Base-by-base conservation (phyloP, 2,329 filamentous ascomycete genomes). In the Colletotrichum sojae region DNA sequence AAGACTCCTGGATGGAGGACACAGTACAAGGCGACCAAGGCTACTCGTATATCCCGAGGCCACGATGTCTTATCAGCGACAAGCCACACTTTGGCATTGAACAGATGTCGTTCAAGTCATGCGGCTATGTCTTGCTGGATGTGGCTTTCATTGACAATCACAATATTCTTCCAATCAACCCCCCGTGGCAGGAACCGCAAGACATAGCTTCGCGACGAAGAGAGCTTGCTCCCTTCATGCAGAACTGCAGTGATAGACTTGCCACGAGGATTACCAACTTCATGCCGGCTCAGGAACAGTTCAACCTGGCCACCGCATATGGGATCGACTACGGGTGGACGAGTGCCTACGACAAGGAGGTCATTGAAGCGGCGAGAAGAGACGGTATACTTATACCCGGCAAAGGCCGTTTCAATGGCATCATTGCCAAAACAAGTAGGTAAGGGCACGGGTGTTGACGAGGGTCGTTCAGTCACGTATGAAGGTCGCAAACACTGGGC, bases 81-180 rank as follows among this genome's bases (percentile, higher is more conserved):
- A 74, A 78, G 71, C 66, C 58, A n/a, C 67, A 62, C 4, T 79
- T 78, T 43, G 73, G 72, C 16, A 73, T 84, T 22, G 75, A 76
- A 27, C 77, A 73, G 15, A 77, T 91, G 36, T 81, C 83, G 1
- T 85, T 91, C 77, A 85, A 84, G 39, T 91, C 88, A 0, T 91
- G 89, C 74, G 90, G 90, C 58, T 91, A 91, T 73, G 86, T 85
- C 40, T 76, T 78, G 6, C 75, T 91, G 1, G 78, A 81, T 18
- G 36, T 70, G 0, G 62, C 74, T 0, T 75, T 75, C 27, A 76
- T 84, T 53, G 78, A 83, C 63, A 80, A 83, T 10, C 76, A 79
- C 57, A 71, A 71, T 25, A 73, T 83, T 54, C 71, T 83, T 20
- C 75, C 77, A 2, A 48, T 70, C 12, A 69, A 15, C 4, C 72